phyloP scores from a whole-genome alignment of 2,329 filamentous ascomycete genomes.

The Paraphoma sp. region DNA sequence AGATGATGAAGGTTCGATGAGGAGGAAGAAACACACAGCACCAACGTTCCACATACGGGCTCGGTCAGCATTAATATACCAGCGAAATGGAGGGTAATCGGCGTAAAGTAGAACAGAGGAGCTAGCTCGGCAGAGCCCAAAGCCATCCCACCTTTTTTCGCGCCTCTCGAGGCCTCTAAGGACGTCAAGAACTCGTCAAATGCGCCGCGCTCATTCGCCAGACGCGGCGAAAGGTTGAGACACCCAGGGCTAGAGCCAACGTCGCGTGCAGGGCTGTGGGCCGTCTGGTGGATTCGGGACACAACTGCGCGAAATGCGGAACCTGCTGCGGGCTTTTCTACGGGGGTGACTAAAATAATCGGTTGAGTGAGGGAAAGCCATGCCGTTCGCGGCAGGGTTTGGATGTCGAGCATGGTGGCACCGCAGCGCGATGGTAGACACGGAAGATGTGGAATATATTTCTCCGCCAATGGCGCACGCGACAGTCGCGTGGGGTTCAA shows the following conservation, averaged over 20 bases:
- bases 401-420: slow-evolving; percentile 32
- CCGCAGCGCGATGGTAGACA: slow-evolving; percentile 23
- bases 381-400: slow-evolving; percentile 27
- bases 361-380: slow-evolving; percentile 25
- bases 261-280: slow-evolving; percentile 31
- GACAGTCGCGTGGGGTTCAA: slow-evolving; percentile 34
- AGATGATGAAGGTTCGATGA: slow-evolving; percentile 4
- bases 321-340: slow-evolving; percentile 41
- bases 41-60: slow-evolving; percentile 19
- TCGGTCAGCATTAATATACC: slow-evolving; percentile 49
- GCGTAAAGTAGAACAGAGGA: slow-evolving; percentile 37
- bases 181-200: slow-evolving; percentile 30
- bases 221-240: slow-evolving; percentile 16
- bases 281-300: slow-evolving; percentile 34
- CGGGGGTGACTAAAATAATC: slow-evolving; percentile 45
- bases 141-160: slow-evolving; percentile 37
- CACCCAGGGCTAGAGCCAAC: slow-evolving; percentile 27
- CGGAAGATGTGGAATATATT: slow-evolving; percentile 20
- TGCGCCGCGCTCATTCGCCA: slow-evolving; percentile 35
- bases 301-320: slow-evolving; percentile 43
- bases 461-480: slow-evolving; percentile 39
- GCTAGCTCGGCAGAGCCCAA: slow-evolving; percentile 39
- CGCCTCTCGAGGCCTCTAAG: slow-evolving; percentile 28
- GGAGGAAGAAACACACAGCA: slow-evolving; percentile 25
- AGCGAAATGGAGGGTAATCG: slow-evolving; percentile 40